Conservation (phyloP, 2,329 filamentous ascomycete species). For the Aspergillus ochraceoroseus region DNA sequence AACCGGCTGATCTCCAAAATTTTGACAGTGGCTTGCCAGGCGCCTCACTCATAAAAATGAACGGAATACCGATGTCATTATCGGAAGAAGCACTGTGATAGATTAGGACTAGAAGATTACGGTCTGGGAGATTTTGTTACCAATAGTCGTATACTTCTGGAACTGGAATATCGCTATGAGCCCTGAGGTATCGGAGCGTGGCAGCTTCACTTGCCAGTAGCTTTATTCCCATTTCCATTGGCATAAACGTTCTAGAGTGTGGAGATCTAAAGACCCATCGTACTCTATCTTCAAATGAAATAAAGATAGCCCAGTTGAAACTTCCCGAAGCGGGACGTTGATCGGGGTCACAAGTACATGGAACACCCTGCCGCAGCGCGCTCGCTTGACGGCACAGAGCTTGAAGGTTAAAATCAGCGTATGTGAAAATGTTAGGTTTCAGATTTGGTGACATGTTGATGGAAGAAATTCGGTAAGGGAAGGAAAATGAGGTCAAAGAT, state of each 20-base stretch:
- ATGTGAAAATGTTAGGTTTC: conserved; percentile 2
- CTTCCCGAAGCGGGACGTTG: conserved; percentile 27
- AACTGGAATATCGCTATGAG: conserved; percentile 30
- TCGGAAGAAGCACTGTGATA: conserved; percentile 12
- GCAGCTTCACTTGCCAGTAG: conserved; percentile 33
- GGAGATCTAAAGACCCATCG: conserved; percentile 32
- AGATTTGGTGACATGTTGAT: too few species aligned
- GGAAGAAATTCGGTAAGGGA: too few species aligned
- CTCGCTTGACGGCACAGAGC: conserved; percentile 21
- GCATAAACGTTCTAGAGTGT: conserved; percentile 14
- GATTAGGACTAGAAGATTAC: conserved; percentile 4
- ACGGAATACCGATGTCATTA: conserved; percentile 31
- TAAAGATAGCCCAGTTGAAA: conserved; percentile 32
- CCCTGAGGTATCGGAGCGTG: conserved; percentile 29
- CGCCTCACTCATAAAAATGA: conserved; percentile 35
- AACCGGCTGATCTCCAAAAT: conserved; percentile 19
- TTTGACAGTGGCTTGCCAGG: conserved; percentile 25
- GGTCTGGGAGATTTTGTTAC: conserved; percentile 12
- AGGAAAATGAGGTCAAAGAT: too few species aligned
- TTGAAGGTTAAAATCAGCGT: conserved; percentile 21
- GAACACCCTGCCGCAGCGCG: conserved; percentile 17
- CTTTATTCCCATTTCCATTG: conserved; percentile 18
- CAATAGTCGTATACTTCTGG: conserved; percentile 30
- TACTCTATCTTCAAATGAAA: conserved; percentile 31
- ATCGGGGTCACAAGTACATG: conserved; percentile 21